A percentile compares a stretch with the other conserved stretches of the same genome.
Evolutionary conservation across 2,329 filamentous ascomycete genomes (phyloP).

Genomic region (Cucurbitaria berberidis): DNA sequence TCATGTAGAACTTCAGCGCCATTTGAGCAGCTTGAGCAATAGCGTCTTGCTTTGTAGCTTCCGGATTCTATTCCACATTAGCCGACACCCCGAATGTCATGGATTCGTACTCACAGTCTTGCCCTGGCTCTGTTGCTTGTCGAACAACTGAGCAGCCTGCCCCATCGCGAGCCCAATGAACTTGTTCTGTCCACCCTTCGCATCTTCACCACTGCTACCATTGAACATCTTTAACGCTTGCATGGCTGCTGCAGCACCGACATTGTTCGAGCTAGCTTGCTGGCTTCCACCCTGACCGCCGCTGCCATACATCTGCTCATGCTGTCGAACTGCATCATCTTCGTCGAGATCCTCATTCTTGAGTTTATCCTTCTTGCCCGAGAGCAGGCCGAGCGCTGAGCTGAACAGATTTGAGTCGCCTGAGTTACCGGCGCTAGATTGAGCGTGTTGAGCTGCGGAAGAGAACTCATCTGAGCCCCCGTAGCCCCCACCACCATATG

Average conservation of each 20-base stretch:
- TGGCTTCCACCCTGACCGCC: slow-evolving; percentile 52
- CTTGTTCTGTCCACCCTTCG: slow-evolving; percentile 68
- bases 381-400: slow-evolving; percentile 61
- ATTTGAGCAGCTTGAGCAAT: slow-evolving; percentile 81
- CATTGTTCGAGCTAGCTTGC: slow-evolving; percentile 53
- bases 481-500: slow-evolving; percentile 50
- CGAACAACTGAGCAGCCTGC: slow-evolving; percentile 80
- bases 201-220: slow-evolving; percentile 54
- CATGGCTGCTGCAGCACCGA: slow-evolving; percentile 73
- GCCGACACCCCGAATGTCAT: neutral
- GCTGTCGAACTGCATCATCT: slow-evolving; percentile 71
- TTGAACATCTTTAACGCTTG: slow-evolving; percentile 83
- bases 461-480: slow-evolving; percentile 59
- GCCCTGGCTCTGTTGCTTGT: slow-evolving; percentile 63
- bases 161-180: slow-evolving; percentile 88
- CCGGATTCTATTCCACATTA: slow-evolving; percentile 43
- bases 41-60: slow-evolving; percentile 79
- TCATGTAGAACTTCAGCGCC: slow-evolving; percentile 90
- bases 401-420: slow-evolving; percentile 63
- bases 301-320: slow-evolving; percentile 74
- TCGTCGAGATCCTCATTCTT: slow-evolving; percentile 65
- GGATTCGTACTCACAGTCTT: slow-evolving; percentile 55
- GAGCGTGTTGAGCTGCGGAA: slow-evolving; percentile 62
- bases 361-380: slow-evolving; percentile 59
- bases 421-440: slow-evolving; percentile 58